Percentiles rank a stretch among this genome's conserved stretches.
Evolutionary conservation across 257 asterid genomes (phyloP).

Genomic region (Solanum pennellii): DNA sequence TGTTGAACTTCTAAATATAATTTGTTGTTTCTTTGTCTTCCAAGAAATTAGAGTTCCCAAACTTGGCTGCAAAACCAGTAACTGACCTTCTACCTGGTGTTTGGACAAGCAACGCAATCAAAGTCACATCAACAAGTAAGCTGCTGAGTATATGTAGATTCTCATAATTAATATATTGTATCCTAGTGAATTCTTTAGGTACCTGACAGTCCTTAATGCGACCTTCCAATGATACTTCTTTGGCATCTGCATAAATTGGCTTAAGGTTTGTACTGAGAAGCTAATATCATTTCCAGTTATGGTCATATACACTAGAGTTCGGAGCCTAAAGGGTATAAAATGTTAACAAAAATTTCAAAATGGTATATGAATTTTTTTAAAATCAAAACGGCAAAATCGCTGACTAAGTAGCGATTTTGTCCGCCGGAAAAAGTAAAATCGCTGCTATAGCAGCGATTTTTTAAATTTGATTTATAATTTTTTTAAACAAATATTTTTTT

Average conservation of each 20-base stretch:
- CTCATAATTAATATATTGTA: no score
- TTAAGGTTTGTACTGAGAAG: background rate
- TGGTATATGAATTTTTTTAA: no score
- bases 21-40: background rate
- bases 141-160: background rate
- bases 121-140: background rate
- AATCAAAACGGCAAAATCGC: no score
- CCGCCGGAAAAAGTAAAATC: no score
- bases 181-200: background rate
- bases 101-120: background rate
- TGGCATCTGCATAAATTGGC: background rate
- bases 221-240: background rate
- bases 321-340: no score
- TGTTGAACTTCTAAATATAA: background rate
- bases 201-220: background rate
- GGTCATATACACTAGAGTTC: no score
- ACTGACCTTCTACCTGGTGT: background rate
- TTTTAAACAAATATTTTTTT: no score
- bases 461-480: no score
- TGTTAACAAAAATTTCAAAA: no score
- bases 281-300: background rate
- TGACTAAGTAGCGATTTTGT: no score
- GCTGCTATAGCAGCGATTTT: no score
- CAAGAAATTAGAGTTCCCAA: background rate
- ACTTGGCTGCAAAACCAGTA: no score